Evolutionary conservation across 345 rosid genomes (phyloP), one percentile per base, ranked within the genome.

Genomic region (Syzygium jambos): DNA sequence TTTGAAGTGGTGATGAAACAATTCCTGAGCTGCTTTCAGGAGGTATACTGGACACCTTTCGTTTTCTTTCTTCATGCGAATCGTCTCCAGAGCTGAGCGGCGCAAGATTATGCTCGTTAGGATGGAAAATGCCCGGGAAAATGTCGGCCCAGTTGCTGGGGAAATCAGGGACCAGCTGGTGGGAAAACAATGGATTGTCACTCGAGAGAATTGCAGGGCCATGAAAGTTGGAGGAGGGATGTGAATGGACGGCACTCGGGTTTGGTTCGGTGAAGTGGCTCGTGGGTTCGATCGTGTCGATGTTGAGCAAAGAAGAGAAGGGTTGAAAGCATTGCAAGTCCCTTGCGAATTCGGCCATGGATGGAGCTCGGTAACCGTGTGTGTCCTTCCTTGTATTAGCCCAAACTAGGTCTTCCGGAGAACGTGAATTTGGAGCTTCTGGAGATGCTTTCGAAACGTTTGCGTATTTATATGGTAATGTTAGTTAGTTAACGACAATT

Each of bases 321-420:
- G 89, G 52, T 86, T 85, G 91, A 51, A 90, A 89, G 63, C 59
- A 85, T 15, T 89, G 91, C 34, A 92, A 85, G 59, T 92, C 90
- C 84, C 90, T 78, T 53, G 91, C 30, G 84, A 94, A 93, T 85
- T 89, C 91, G 52, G 92, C 94, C 94, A 94, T 93, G 43, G 85
- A 53, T 51, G 73, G 23, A 57, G 57, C 41, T 38, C 23, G 82
- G 82, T 38, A 49, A 38, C 27, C 22, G 38, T 73, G 14, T 19
- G 80, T 19, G 25, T 21, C 38, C 27, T 73, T 73, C 7, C 85
- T 25, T 49, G 34, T 73, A 10, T 73, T 34, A 4, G 80, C 80
- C 80, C 38, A 73, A 57, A 57, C 63, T 57, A 4, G 11, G n/a
- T 7, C 23, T 77, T 77, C 15, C 52, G 13, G 85, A 15, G 38